Base-by-base conservation (phyloP, 225 moss, liverwort and hornwort genomes). In the Antitrichia curtipendula region DNA sequence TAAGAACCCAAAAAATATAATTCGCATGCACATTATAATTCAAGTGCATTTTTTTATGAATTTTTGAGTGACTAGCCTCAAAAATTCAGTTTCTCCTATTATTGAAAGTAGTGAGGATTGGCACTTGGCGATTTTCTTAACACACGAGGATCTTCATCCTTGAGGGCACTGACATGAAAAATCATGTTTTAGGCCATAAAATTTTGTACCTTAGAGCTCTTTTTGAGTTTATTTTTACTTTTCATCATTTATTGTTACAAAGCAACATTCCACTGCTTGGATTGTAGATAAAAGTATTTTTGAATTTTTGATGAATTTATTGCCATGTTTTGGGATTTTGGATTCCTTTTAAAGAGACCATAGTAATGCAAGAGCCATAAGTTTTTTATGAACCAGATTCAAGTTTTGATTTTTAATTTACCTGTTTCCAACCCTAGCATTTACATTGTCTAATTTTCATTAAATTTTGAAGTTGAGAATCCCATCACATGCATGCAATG, bases 1-100 rank as follows among this genome's bases (percentile, higher is more conserved):
- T 71, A 43, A 9, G 1, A 43, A 28, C 1, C 0, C 0, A n/a
- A 0, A 16, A 41, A 25, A 25, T 5, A 8, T 4, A 14, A 8
- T 70, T 8, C 41, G 70, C 1, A 0, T 8, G 5, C 8, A 24
- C 5, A 5, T 70, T 25, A 0, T 2, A 70, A 3, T 70, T 41
- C 0, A 1, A 1, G 3, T 8, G 23, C 5, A 8, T 69, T 41
- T 70, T n/a, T 70, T 7, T 24, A 21, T 24, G 8, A 40, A 22
- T 24, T 13, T 24, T 69, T 23, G 13, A 69, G 40, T 40, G 20
- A 0, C n/a, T 40, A 14, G 14, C 3, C 13, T 69, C 12, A 8
- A 7, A 23, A 69, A 14, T 40, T 40, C 4, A 24, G 2, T 23
- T 68, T 68, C 0, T 68, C 4, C 7, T 23, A 38, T 68, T 23